Evolutionary conservation across 306 rosid species (phyloP).

Genomic region (Alnus rubra): DNA sequence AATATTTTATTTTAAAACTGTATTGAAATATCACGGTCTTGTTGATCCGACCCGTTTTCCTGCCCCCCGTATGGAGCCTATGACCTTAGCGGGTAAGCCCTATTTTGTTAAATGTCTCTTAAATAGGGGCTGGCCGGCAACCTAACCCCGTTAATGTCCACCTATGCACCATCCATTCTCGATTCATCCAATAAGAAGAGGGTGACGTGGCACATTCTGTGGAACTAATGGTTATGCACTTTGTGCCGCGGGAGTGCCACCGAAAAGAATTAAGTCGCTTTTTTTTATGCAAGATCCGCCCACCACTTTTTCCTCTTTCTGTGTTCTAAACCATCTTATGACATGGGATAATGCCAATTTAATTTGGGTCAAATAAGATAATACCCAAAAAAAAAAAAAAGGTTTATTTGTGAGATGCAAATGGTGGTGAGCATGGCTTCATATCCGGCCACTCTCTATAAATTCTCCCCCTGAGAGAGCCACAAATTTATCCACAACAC

Average conservation of each 20-base stretch:
- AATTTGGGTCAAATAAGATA: background rate
- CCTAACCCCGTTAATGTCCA: conserved; percentile 19
- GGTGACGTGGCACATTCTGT: conserved; percentile 1
- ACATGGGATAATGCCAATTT: conserved; percentile 20
- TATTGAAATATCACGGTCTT: too few species aligned
- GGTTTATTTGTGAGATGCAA: background rate
- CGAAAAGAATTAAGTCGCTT: too few species aligned
- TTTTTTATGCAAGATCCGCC: conserved; percentile 6
- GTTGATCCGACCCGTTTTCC: background rate
- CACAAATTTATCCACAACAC: background rate
- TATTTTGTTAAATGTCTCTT: background rate
- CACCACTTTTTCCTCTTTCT: conserved; percentile 22
- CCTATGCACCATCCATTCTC: conserved; percentile 19
- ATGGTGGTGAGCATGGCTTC: too few species aligned
- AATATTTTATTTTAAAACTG: too few species aligned
- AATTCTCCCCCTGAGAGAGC: conserved; percentile 15
- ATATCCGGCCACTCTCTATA: background rate
- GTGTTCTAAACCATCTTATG: conserved; percentile 10
- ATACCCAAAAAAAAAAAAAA: background rate
- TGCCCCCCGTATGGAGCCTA: background rate
- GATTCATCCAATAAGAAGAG: background rate
- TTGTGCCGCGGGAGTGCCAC: conserved; percentile 7
- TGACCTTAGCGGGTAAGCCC: background rate
- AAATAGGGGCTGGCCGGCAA: background rate
- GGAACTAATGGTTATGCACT: background rate